Percentiles rank a stretch among this genome's conserved stretches.
phyloP scores from a whole-genome alignment of 2,329 filamentous ascomycete genomes.

The Colletotrichum eleusines region DNA sequence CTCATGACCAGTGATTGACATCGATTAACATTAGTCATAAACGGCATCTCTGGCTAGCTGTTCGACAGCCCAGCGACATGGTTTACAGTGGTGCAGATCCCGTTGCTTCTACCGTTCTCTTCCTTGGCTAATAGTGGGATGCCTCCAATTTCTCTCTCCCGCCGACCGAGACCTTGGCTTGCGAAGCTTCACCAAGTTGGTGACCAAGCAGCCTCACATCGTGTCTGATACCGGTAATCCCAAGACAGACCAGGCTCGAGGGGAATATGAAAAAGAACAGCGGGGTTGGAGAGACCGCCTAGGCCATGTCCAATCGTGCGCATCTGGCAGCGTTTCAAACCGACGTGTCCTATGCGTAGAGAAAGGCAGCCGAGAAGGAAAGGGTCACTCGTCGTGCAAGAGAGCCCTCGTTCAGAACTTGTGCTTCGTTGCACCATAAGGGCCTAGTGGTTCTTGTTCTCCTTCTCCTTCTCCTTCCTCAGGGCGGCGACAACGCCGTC shows the following conservation, averaged over 20 bases:
- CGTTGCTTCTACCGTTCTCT: not conserved
- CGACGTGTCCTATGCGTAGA: not conserved
- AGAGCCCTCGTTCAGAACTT: not conserved
- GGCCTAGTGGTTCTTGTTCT: conserved; percentile 55
- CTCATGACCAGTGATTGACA: not conserved
- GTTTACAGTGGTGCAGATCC: not conserved
- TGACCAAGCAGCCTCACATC: not conserved
- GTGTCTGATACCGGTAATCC: too few relatives aligned
- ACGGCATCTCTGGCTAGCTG: not conserved
- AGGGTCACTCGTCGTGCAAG: not conserved
- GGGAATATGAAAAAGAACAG: not conserved
- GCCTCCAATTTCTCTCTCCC: too few relatives aligned
- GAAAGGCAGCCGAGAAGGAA: not conserved
- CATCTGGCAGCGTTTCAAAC: not conserved
- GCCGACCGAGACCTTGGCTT: not conserved
- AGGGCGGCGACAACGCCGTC: conserved; percentile 61
- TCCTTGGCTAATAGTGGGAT: not conserved
- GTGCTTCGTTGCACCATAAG: not conserved
- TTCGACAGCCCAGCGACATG: too few relatives aligned
- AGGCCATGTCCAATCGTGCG: not conserved
- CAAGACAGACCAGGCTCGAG: not conserved
- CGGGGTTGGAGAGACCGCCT: not conserved
- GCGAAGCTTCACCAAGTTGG: not conserved
- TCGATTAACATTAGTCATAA: not conserved
- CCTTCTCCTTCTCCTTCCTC: conserved; percentile 55